These are phyloP conservation scores for Candida chilensis DNA, from an alignment of 805 yeast genomes.

Conservation along the genomic window DNA sequence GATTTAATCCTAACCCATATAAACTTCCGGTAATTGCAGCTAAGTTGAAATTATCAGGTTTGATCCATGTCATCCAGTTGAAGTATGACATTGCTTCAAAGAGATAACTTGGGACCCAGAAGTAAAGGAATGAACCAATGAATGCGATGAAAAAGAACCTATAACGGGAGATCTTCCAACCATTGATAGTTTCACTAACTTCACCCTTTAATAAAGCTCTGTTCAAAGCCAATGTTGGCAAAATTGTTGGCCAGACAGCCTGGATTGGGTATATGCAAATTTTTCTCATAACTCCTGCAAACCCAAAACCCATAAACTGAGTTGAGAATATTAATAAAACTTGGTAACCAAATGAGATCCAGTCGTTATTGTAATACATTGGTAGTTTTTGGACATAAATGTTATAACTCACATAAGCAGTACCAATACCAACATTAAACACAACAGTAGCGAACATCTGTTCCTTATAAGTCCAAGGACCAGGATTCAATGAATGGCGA, in stretches of 20 bases:
- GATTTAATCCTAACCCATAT: conserved; percentile 20
- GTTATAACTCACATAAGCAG: conserved; percentile 11
- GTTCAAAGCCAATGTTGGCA: conserved; percentile 12
- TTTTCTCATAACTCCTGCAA: conserved; percentile 32
- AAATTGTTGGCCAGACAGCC: conserved; percentile 19
- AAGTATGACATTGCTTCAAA: conserved; percentile 17
- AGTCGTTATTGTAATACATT: conserved; percentile 3
- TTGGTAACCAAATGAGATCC: conserved; percentile 10
- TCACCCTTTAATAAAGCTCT: conserved; percentile 11
- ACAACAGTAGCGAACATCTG: conserved; percentile 51
- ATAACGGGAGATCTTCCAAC: conserved; percentile 11
- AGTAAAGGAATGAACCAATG: conserved; percentile 13
- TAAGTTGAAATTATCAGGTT: conserved; percentile 15
- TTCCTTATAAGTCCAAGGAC: conserved; percentile 58
- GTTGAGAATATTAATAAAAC: conserved; percentile 24
- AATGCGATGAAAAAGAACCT: conserved; percentile 9
- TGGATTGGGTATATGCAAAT: conserved; percentile 19
- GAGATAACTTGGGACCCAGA: conserved; percentile 20
- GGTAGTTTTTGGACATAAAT: conserved; percentile 10
- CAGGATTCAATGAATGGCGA: conserved; percentile 41
- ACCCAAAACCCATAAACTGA: conserved; percentile 34
- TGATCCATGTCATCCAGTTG: conserved; percentile 23
- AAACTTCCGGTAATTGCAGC: conserved; percentile 15
- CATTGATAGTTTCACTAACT: conserved; percentile 9
- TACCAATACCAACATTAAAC: conserved; percentile 9